Evolutionary conservation across 2,329 filamentous ascomycete genomes (phyloP), one percentile per base, ranked within the genome.

Genomic region (Claviceps pusilla): DNA sequence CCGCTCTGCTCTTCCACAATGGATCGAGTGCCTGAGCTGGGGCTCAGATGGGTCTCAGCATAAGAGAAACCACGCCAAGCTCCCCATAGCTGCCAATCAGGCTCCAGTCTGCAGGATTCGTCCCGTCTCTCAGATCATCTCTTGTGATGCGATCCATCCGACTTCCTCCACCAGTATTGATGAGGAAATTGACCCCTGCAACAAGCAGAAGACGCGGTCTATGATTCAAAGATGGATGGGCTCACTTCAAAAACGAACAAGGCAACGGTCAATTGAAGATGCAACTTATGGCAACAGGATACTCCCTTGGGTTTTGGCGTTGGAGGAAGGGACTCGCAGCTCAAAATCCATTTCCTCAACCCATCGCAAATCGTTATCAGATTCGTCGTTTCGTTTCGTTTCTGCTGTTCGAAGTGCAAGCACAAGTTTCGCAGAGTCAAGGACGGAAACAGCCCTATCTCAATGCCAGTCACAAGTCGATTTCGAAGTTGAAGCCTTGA

Each of bases 361-460:
- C n/a, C 52, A 51, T 39, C 48, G 43, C 2, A 49, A 55, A 45
- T 55, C 56, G 54, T 81, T 79, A 2, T 87, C 87, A 12, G 77
- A 78, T 1, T 88, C 86, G 7, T 94, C 89, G 0, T 82, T 87
- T 56, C 85, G 79, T 2, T 89, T 90, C 63, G 80, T 96, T 43
- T 81, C 83, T n/a, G 84, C 81, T 16, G 78, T 94, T 60, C 89
- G 85, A 65, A 93, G 88, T 58, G 86, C 87, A 52, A 90, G 85
- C 56, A 76, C 88, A 57, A 95, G 89, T 56, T 73, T 90, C 56
- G 78, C 82, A 50, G 88, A 79, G 53, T 84, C 83, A 11, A 76
- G 76, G 56, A 73, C 68, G 57, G 73, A 74, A 52, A 74, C 72
- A 9, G 65, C 69, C 28, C 74, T 73, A 53, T 80, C 83, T 45